These are phyloP conservation scores for Chenopodium quinoa DNA, from an alignment of 148 eudicot species.

Conservation along the genomic window DNA sequence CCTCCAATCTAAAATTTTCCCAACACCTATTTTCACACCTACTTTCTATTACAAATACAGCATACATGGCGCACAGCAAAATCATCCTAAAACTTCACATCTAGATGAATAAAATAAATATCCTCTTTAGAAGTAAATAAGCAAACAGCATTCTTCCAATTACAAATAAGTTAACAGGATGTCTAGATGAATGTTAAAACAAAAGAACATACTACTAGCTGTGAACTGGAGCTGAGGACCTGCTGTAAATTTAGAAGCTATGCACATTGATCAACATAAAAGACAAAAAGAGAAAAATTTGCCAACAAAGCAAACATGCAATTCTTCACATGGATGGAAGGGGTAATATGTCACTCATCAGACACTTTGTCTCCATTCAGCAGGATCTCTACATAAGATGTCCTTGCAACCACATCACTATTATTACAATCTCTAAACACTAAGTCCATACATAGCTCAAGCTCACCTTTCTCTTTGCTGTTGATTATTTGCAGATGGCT, in stretches of 20 bases:
- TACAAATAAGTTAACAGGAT: no score
- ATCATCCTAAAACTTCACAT: no score
- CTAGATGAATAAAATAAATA: no score
- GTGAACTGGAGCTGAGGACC: neutral
- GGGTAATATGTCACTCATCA: neutral
- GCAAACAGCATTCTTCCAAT: no score
- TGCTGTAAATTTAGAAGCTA: neutral
- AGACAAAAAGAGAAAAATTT: neutral
- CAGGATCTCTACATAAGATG: no score
- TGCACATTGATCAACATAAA: neutral
- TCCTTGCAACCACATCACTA: neutral
- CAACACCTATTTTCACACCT: no score
- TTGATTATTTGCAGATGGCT: conserved; percentile 79
- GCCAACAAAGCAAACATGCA: neutral
- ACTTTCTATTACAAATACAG: no score
- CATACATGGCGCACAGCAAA: no score
- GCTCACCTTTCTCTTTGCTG: conserved; percentile 94
- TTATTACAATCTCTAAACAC: neutral
- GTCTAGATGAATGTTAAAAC: neutral
- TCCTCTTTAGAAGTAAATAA: no score
- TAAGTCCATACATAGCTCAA: conserved; percentile 5
- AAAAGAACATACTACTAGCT: neutral
- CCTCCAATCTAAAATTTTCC: no score
- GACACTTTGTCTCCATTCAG: no score
- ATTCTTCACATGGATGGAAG: neutral